Evolutionary conservation across 768 basidiomycete genomes (phyloP), one percentile per base, ranked within the genome.

Genomic region (Collybia sordida): DNA sequence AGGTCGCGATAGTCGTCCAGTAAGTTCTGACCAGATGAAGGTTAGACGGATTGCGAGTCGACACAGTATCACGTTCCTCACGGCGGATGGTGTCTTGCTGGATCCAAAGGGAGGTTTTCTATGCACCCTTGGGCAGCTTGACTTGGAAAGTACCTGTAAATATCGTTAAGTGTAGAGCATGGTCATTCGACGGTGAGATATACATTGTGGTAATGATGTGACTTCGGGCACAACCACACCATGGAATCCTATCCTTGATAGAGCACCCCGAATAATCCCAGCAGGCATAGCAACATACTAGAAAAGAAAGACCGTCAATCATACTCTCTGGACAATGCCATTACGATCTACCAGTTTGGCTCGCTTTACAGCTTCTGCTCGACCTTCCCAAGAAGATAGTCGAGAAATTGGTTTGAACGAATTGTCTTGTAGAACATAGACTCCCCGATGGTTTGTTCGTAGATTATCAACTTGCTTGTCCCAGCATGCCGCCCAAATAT

Each of bases 391-490:
- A 1, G 90, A 89, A 2, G 93, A 93, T 36, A 96, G 66, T 31
- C 90, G 82, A 3, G 82, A 67, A 36, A 96, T 82, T 0, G 95
- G 91, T 58, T 88, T 93, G 72, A 97, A 97, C 0, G 83, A 67
- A 58, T 93, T 92, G 56, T 97, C 94, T 67, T 96, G 93, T 1
- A 98, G 75, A 3, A 97, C 95, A 54, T 94, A 97, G 14, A 95
- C 85, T 4, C 94, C 94, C 42, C 94, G 77, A 66, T 96, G 95
- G 64, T 98, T 98, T 14, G 94, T 98, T 39, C 94, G 82, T 50
- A 98, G 71, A 65, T 98, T 98, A 61, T 97, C 94, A 1, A 97
- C 91, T 64, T 96, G 95, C 63, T 95, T 95, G 45, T 93, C 90
- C 86, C 91, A 97, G 49, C 88, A 88, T 18, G 86, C 83, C 0